Base-by-base conservation (phyloP, 768 basidiomycete genomes). In the Leccinum obscurum region DNA sequence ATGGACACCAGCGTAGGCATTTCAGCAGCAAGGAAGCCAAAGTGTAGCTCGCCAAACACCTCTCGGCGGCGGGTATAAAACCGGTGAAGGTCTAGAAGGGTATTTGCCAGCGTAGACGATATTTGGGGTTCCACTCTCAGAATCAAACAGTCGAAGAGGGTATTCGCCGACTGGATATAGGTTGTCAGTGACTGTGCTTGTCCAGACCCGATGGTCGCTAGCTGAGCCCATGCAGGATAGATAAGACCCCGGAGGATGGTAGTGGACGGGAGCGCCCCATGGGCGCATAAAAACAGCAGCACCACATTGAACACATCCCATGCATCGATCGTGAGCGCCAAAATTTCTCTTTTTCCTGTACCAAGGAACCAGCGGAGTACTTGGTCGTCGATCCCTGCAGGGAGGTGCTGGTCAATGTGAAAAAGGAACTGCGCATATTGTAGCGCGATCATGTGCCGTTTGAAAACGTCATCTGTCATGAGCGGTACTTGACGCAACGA, bases 321-420 rank as follows among this genome's bases (percentile, higher is more conserved):
- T 1, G 83, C 80, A 46, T 87, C 87, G 24, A 77, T 67, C 49
- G 72, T 81, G 35, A 92, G 81, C 0, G 81, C 83, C 22, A 80
- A 76, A 52, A 92, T 77, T 68, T 89, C 87, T 41, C 80, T 78
- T 65, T 81, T 83, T 9, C 91, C 90, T 1, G 83, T 80, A 10
- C 88, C 90, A 3, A 80, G 69, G 58, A 91, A 85, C 92, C 92
- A 93, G 58, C 77, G 78, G 20, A 88, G 77, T 10, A 92, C 84
- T 60, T 88, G 85, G 17, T 79, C 77, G 66, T 93, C 89, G 39
- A 93, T 80, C 9, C 89, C 89, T 30, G 79, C 74, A 0, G 90
- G 85, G n/a, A 92, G 79, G 68, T 92, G 89, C 60, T 88, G 84
- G 64, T 93, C 88, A 53, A 93, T 81, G 59, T 89, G 83, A 68